These are phyloP conservation scores for Heimioporus sp. DNA, from an alignment of 768 basidiomycete genomes.

Conservation along the genomic window DNA sequence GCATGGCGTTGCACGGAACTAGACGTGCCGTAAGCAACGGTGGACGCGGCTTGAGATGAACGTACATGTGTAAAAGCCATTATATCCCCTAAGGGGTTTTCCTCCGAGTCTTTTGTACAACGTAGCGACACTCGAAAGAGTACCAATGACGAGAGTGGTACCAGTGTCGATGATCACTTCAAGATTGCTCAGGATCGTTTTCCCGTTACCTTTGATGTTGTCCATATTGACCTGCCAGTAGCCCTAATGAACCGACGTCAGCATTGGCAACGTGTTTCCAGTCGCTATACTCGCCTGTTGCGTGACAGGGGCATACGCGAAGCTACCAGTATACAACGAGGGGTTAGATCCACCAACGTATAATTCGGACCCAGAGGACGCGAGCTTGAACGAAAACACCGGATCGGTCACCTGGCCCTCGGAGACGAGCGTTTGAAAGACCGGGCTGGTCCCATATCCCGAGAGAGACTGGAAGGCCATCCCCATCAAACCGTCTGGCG, in stretches of 20 bases:
- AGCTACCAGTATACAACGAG: constrained; percentile 41
- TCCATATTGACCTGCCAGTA: constrained; percentile 22
- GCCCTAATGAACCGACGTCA: constrained; percentile 4
- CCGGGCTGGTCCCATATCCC: constrained; percentile 28
- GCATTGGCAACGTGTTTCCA: too few relatives aligned
- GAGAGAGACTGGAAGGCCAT: constrained; percentile 44
- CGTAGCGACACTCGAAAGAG: constrained; percentile 3
- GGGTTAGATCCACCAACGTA: constrained; percentile 51
- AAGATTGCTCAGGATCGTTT: constrained; percentile 4
- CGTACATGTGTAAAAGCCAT: constrained; percentile 34
- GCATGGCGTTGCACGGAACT: constrained; percentile 31
- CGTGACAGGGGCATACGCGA: constrained; percentile 33
- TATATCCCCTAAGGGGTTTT: constrained; percentile 11
- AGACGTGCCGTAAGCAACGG: background rate
- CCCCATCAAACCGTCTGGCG: constrained; percentile 32
- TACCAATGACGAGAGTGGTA: constrained; percentile 10
- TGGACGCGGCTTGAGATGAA: constrained; percentile 2
- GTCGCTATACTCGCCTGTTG: background rate
- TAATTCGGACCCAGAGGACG: constrained; percentile 41
- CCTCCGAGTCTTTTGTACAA: constrained; percentile 28
- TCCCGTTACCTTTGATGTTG: background rate
- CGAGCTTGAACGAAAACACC: constrained; percentile 49
- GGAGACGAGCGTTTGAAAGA: constrained; percentile 41
- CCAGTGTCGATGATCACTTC: constrained; percentile 24
- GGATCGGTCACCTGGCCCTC: constrained; percentile 32